Evolutionary conservation across 2,329 filamentous ascomycete genomes (phyloP).

Genomic region (Helotiales sp.): DNA sequence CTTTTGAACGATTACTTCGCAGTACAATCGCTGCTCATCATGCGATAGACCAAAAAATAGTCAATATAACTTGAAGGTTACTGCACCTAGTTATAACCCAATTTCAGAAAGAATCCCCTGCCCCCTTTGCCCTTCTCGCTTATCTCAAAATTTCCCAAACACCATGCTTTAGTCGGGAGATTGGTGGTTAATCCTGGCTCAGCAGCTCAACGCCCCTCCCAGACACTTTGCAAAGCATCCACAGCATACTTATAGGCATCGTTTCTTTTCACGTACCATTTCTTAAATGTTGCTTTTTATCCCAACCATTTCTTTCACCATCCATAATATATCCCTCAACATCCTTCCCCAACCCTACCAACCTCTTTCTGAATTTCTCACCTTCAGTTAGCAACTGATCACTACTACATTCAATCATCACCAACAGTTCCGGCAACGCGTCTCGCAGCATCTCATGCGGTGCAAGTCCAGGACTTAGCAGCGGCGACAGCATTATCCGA

Average conservation of each 20-base stretch:
- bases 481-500: slow-evolving; percentile 19
- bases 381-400: slow-evolving; percentile 31
- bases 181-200: no score
- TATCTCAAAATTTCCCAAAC: no score
- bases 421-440: slow-evolving; percentile 24
- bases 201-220: not conserved
- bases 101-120: no score
- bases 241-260: slow-evolving; percentile 24
- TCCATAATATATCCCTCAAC: slow-evolving; percentile 30
- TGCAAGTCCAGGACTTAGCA: slow-evolving; percentile 30
- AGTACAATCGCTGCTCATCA: no score
- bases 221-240: slow-evolving; percentile 16
- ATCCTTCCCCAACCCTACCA: slow-evolving; percentile 28
- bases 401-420: slow-evolving; percentile 29
- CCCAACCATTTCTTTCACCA: slow-evolving; percentile 33
- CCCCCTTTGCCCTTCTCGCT: no score
- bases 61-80: no score
- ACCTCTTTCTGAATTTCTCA: slow-evolving; percentile 27
- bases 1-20: no score
- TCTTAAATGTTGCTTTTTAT: slow-evolving; percentile 28
- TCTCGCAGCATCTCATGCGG: slow-evolving; percentile 22
- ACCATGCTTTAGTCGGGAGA: no score
- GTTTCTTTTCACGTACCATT: slow-evolving; percentile 21
- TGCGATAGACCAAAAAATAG: no score
- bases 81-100: no score